Evolutionary conservation across 805 yeast genomes (phyloP), one percentile per base, ranked within the genome.

Genomic region (Metschnikowia anglica): DNA sequence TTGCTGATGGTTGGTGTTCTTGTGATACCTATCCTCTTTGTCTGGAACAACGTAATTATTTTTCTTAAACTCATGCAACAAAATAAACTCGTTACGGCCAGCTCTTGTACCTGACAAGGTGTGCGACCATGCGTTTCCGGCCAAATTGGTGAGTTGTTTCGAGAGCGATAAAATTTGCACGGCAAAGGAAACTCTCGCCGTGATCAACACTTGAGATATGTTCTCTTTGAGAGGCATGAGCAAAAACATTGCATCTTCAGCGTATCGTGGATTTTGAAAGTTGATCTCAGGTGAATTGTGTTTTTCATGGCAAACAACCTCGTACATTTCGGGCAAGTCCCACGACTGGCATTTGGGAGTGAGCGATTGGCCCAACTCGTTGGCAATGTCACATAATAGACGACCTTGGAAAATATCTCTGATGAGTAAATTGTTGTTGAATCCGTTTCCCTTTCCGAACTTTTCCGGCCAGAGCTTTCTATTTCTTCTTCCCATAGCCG

Each of bases 81-180:
- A 71, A 74, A 93, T 87, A 60, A 70, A 93, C 63, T 93, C 98
- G 65, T 91, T 91, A 68, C 99, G 79, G 55, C 96, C 97, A 8
- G 96, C 95, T 56, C 99, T 77, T 0, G 97, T 88, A 65, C 99
- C 99, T 39, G 88, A 83, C 38, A 93, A 72, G 0, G 99, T 93
- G 49, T 88, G 89, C 1, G 95, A 78, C 99, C 99, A 93, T 0
- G 97, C 91, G 62, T 93, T 93, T 55, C 99, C 99, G 1, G 98
- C 97, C 48, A 93, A 72, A 52, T 84, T 85, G 1, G 99, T 93
- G 56, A 93, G 72, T 58, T 90, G 96, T 54, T 88, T 88, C 0
- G 98, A 86, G 41, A 93, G 72, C 2, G 97, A 88, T 41, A 93
- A 66, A 45, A 93, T 83, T 64, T 93, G 98, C 42, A 82, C 79